These are phyloP conservation scores for Pneumocystis oryctolagi DNA, from an alignment of 1,139 yeast genomes.

Conservation along the genomic window DNA sequence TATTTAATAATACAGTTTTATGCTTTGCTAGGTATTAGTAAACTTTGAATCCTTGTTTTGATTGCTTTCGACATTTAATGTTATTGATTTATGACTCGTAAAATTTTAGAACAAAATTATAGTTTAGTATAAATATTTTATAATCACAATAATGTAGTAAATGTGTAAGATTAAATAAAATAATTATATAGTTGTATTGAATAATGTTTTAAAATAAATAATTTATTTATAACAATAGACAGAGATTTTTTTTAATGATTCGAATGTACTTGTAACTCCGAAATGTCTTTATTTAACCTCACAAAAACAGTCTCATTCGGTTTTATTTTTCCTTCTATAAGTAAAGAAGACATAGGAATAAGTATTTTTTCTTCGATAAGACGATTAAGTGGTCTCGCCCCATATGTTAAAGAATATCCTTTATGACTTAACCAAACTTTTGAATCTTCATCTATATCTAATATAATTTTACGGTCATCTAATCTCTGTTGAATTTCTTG, in stretches of 20 bases:
- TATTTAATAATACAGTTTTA: background rate
- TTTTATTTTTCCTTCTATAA: constrained; percentile 65
- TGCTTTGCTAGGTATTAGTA: background rate
- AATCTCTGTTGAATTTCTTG: constrained; percentile 66
- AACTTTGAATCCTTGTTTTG: background rate
- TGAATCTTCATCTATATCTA: constrained; percentile 42
- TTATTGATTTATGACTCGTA: no score
- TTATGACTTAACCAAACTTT: constrained; percentile 62
- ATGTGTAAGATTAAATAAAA: no score
- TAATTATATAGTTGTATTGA: no score
- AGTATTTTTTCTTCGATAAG: constrained; percentile 65
- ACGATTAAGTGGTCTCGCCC: constrained; percentile 92
- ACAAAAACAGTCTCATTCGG: constrained; percentile 46
- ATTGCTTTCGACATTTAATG: no score
- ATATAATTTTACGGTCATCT: constrained; percentile 58
- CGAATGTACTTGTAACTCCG: background rate
- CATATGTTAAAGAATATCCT: constrained; percentile 84
- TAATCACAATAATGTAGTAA: no score
- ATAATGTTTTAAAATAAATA: no score
- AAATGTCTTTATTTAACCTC: constrained; percentile 20
- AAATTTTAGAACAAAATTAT: no score
- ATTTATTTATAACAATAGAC: background rate
- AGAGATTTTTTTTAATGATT: background rate
- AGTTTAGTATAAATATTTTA: no score
- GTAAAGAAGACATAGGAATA: constrained; percentile 69